Conservation (phyloP, 1,284 basidiomycete genomes). For the Malassezia obtusa region DNA sequence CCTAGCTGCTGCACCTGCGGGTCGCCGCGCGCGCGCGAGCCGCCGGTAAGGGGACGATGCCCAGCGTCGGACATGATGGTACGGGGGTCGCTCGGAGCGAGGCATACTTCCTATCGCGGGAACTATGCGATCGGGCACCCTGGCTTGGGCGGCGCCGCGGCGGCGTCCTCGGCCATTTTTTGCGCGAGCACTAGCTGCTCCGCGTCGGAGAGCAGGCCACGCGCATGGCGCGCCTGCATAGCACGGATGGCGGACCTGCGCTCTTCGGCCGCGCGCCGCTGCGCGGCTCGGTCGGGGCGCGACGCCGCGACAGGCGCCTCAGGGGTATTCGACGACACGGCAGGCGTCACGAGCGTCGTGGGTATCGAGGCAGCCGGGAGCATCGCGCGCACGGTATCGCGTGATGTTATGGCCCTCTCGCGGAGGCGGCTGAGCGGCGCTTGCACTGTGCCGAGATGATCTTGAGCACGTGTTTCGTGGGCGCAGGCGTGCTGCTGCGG, state of each 20-base stretch:
- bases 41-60: slow-evolving; percentile 12
- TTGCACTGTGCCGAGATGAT: too few relatives aligned
- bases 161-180: slow-evolving; percentile 9
- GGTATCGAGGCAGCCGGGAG: too few relatives aligned
- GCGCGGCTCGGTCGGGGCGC: neutral
- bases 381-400: too few relatives aligned
- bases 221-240: slow-evolving; percentile 10
- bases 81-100: neutral
- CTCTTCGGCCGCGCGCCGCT: slow-evolving; percentile 7
- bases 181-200: slow-evolving; percentile 11
- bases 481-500: slow-evolving; percentile 10
- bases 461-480: neutral
- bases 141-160: neutral
- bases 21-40: neutral
- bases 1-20: slow-evolving; percentile 8
- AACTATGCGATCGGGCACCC: neutral
- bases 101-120: neutral
- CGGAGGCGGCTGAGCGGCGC: too few relatives aligned
- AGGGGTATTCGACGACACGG: neutral
- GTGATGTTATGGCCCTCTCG: too few relatives aligned
- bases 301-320: neutral
- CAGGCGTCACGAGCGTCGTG: neutral
- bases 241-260: slow-evolving; percentile 12
- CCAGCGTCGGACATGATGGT: neutral
- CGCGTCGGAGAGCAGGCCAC: slow-evolving; percentile 1